These are phyloP conservation scores for Piper betle DNA, from an alignment of 164 flowering plant genomes.

Conservation along the genomic window DNA sequence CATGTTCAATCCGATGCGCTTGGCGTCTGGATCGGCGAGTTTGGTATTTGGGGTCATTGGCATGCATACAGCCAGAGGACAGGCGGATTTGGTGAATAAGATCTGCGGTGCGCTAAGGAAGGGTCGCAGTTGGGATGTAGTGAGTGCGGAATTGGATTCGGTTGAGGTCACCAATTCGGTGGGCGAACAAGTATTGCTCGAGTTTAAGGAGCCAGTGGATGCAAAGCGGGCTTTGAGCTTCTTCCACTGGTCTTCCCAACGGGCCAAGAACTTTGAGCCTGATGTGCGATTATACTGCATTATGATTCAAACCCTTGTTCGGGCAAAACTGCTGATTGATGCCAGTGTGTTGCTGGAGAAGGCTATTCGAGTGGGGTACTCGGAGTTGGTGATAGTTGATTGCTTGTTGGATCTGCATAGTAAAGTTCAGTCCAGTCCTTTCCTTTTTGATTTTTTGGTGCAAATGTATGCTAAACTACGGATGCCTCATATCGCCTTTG, in stretches of 20 bases:
- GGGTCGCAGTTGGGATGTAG: conserved; percentile 37
- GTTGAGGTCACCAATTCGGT: conserved; percentile 21
- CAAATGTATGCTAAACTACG: conserved; percentile 64
- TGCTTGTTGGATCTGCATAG: conserved; percentile 34
- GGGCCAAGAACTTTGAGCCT: conserved; percentile 22
- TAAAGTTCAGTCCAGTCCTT: conserved; percentile 25
- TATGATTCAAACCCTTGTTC: conserved; percentile 42
- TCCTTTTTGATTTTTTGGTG: conserved; percentile 62
- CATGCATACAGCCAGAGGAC: conserved; percentile 3
- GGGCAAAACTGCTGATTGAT: conserved; percentile 37
- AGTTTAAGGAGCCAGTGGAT: conserved; percentile 44
- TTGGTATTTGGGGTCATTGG: neutral
- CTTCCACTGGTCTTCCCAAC: conserved; percentile 69
- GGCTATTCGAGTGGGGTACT: conserved; percentile 2
- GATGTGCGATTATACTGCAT: conserved; percentile 36
- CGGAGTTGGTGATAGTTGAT: conserved; percentile 25
- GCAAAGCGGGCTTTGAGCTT: conserved; percentile 54
- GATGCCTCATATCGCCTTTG: conserved; percentile 38
- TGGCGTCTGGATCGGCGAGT: neutral
- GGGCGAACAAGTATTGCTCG: conserved; percentile 34
- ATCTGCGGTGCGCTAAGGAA: conserved; percentile 33
- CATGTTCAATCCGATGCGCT: neutral
- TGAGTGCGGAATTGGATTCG: conserved; percentile 19
- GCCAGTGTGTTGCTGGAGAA: conserved; percentile 47
- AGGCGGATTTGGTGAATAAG: neutral